Base-by-base conservation (phyloP, 108 stramenopile species). In the Cyclotella cryptica region DNA sequence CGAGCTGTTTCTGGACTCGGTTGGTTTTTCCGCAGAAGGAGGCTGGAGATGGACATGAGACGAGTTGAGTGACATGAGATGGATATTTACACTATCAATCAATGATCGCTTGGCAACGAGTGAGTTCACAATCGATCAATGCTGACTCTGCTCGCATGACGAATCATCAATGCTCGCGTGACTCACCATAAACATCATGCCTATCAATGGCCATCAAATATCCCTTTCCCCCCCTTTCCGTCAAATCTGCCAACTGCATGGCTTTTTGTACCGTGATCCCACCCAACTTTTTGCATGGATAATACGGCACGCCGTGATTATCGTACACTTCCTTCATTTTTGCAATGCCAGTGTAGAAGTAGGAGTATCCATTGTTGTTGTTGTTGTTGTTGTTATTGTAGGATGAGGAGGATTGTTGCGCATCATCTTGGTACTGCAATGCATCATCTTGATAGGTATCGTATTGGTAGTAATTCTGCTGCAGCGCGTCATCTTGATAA, bases 201-300 rank as follows among this genome's bases (percentile, higher is more conserved):
- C 84, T 79, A 85, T 90, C 91, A 54, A 92, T 65, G 12, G 89
- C 91, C 62, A 92, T 72, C 30, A 93, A 47, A 69, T 89, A 89
- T 60, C 89, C 89, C 58, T 69, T 78, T 26, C 72, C 72, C 12
- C 80, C 80, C 12, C 21, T 27, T 0, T 45, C 61, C 4, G 76
- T 70, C 17, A 90, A 58, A 55, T 69, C 71, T 0, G 87, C 86
- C 61, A 88, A 57, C 30, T 83, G 70, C 87, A 87, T 93, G 3
- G 84, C 71, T 57, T 90, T 81, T 17, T 76, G 84, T 11, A 93
- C 86, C 0, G 89, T 93, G 57, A 87, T 52, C 0, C 79, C 89
- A 64, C 79, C 71, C 7, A 91, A 39, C 54, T 82, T 83, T 14
- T 74, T 77, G 77, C 92, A 93, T 9, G 74, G 57, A 27, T 84